Evolutionary conservation across 352 stramenopile species (phyloP).

Genomic region (Phytopythium oedochilum): DNA sequence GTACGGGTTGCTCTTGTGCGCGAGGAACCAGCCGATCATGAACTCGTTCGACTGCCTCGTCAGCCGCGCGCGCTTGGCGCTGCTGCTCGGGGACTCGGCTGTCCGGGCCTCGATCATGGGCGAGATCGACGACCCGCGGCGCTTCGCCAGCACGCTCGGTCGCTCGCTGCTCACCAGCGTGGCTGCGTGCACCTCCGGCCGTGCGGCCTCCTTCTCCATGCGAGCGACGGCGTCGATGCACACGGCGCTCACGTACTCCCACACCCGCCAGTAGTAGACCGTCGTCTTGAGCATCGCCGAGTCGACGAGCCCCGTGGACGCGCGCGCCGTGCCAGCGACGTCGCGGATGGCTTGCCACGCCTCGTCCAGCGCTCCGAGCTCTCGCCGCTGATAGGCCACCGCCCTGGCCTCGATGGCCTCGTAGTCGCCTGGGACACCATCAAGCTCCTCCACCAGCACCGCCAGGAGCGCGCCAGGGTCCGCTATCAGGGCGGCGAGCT

Average conservation of each 20-base stretch:
- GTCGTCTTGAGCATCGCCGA: constrained; percentile 47
- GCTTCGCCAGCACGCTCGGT: constrained; percentile 17
- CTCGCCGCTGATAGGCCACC: constrained; percentile 22
- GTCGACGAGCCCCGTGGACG: background rate
- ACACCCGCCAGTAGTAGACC: constrained; percentile 54
- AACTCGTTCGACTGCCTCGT: constrained; percentile 80
- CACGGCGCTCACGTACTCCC: constrained; percentile 36
- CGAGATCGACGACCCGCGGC: constrained; percentile 18
- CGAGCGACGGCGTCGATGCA: constrained; percentile 34
- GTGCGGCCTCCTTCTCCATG: constrained; percentile 23
- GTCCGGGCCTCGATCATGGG: constrained; percentile 31
- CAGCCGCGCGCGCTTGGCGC: constrained; percentile 49
- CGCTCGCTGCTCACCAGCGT: background rate
- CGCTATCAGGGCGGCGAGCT: constrained; percentile 45
- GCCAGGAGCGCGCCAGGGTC: constrained; percentile 41
- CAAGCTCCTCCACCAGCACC: constrained; percentile 26
- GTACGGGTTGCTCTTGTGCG: constrained; percentile 84
- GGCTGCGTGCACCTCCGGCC: constrained; percentile 11
- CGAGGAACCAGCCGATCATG: constrained; percentile 81
- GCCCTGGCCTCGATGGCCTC: constrained; percentile 29
- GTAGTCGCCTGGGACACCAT: constrained; percentile 6
- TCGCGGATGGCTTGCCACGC: constrained; percentile 27
- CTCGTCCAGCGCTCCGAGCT: constrained; percentile 21
- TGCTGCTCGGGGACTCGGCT: constrained; percentile 7
- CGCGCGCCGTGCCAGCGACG: constrained; percentile 3